Conservation (phyloP, 1,284 basidiomycete genomes). For the Microbotryum saponariae region DNA sequence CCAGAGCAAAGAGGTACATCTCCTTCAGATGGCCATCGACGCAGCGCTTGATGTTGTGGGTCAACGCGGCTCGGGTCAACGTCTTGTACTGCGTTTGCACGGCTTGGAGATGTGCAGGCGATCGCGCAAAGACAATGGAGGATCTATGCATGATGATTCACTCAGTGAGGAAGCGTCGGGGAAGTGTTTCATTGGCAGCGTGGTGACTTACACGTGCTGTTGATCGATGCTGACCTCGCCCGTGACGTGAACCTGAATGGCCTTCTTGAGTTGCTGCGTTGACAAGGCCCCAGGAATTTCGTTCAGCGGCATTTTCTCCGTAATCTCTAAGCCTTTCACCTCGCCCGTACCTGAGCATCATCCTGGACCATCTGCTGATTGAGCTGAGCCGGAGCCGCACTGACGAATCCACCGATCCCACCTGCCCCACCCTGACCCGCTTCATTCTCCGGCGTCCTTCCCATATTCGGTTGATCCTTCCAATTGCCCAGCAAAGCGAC, state of each 20-base stretch:
- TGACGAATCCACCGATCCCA: slow-evolving; percentile 28
- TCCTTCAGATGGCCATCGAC: slow-evolving; percentile 38
- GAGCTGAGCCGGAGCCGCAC: slow-evolving; percentile 18
- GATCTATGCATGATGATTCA: slow-evolving; percentile 23
- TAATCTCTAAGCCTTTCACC: neutral
- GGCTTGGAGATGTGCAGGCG: slow-evolving; percentile 36
- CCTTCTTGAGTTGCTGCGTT: slow-evolving; percentile 12
- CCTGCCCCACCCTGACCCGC: slow-evolving; percentile 31
- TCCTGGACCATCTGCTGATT: slow-evolving; percentile 6
- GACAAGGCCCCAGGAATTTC: neutral
- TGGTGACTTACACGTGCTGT: too few species aligned
- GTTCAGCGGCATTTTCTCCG: too few species aligned
- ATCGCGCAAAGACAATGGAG: slow-evolving; percentile 38
- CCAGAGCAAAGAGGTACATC: slow-evolving; percentile 37
- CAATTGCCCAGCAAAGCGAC: slow-evolving; percentile 38
- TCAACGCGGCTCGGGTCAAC: slow-evolving; percentile 16
- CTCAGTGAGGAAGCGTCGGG: too few species aligned
- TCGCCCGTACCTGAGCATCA: slow-evolving; percentile 5
- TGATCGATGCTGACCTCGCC: neutral
- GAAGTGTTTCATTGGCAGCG: too few species aligned
- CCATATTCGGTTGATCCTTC: slow-evolving; percentile 24
- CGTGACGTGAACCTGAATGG: slow-evolving; percentile 5
- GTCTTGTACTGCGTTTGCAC: slow-evolving; percentile 36
- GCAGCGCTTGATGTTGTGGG: slow-evolving; percentile 36
- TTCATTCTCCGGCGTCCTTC: slow-evolving; percentile 32